A percentile compares a stretch with the other conserved stretches of the same genome.
Evolutionary conservation across 768 basidiomycete species (phyloP).

Genomic region (Phanerochaete sordida): DNA sequence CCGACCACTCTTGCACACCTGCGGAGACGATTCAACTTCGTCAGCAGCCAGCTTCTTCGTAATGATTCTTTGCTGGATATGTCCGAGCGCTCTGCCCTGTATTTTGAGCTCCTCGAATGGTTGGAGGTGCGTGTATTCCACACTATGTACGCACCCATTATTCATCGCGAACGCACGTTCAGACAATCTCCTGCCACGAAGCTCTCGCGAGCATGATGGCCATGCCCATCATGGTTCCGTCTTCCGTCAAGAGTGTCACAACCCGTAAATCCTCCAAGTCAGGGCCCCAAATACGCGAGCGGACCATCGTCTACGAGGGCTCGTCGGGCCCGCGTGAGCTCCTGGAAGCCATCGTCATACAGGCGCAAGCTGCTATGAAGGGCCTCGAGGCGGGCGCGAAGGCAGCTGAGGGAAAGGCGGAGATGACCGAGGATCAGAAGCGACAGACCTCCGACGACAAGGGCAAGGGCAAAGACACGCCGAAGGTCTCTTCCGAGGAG

Average conservation of each 20-base stretch:
- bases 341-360: slow-evolving; percentile 87
- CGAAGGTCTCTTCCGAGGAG: slow-evolving; percentile 55
- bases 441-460: slow-evolving; percentile 70
- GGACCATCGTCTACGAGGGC: slow-evolving; percentile 86
- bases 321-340: slow-evolving; percentile 88
- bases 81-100: slow-evolving; percentile 82
- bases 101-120: slow-evolving; percentile 91
- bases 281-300: slow-evolving; percentile 63
- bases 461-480: slow-evolving; percentile 61
- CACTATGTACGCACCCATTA: slow-evolving; percentile 3
- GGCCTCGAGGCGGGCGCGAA: slow-evolving; percentile 68
- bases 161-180: not conserved
- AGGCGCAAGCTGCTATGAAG: slow-evolving; percentile 89
- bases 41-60: slow-evolving; percentile 79
- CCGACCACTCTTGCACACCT: slow-evolving; percentile 91
- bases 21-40: slow-evolving; percentile 83
- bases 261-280: slow-evolving; percentile 48
- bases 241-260: slow-evolving; percentile 60
- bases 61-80: slow-evolving; percentile 95
- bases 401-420: slow-evolving; percentile 44
- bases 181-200: slow-evolving; percentile 94
- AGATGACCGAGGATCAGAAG: slow-evolving; percentile 88
- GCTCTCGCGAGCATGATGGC: slow-evolving; percentile 94
- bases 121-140: slow-evolving; percentile 57
- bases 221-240: slow-evolving; percentile 91